These are phyloP conservation scores for Lachancea mirantina DNA, from an alignment of 805 yeast genomes.

Conservation along the genomic window DNA sequence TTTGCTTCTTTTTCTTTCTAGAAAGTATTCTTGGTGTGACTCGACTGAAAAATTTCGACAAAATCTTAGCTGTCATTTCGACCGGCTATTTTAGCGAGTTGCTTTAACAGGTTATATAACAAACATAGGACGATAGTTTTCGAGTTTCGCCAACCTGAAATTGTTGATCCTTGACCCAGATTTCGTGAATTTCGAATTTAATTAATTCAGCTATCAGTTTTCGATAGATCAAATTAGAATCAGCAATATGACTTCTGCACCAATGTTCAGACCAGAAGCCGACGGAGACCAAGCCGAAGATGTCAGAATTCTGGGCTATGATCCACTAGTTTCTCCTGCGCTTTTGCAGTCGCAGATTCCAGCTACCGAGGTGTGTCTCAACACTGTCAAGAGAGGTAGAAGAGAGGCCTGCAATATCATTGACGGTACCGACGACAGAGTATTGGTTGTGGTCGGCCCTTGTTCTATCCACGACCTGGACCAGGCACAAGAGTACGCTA, in stretches of 20 bases:
- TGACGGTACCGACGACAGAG: conserved; percentile 70
- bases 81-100: too few relatives aligned
- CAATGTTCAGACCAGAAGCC: conserved; percentile 33
- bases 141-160: too few relatives aligned
- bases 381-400: conserved; percentile 71
- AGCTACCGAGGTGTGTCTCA: conserved; percentile 45
- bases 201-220: too few relatives aligned
- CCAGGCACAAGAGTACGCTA: conserved; percentile 85
- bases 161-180: too few relatives aligned
- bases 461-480: conserved; percentile 92
- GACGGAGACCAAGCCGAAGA: conserved; percentile 58
- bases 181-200: too few relatives aligned
- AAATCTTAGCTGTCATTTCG: too few relatives aligned
- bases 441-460: conserved; percentile 88
- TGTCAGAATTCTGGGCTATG: conserved; percentile 79
- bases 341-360: conserved; percentile 81
- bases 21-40: too few relatives aligned
- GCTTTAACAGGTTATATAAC: too few relatives aligned
- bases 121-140: too few relatives aligned
- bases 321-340: conserved; percentile 91
- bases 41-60: too few relatives aligned
- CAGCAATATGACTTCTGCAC: conserved; percentile 16
- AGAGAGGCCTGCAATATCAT: conserved; percentile 69
- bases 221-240: too few relatives aligned
- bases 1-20: too few relatives aligned